phyloP scores from a whole-genome alignment of 1,284 basidiomycete genomes.

The Tetrapyrgos nigripes region DNA sequence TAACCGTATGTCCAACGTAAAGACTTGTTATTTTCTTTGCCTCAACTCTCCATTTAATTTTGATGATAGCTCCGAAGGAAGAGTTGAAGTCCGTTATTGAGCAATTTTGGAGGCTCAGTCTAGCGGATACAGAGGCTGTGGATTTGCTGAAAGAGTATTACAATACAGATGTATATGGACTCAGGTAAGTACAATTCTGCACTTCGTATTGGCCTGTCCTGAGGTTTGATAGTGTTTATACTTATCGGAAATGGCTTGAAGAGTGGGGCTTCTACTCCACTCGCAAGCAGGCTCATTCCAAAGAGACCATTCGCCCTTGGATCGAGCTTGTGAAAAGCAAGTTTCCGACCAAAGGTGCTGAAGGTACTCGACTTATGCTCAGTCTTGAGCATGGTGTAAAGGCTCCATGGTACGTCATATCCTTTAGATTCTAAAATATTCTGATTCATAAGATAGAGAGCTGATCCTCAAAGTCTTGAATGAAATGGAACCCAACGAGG shows the following conservation, averaged over 20 bases:
- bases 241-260: neutral
- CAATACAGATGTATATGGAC: conserved; percentile 16
- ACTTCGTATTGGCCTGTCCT: neutral
- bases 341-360: conserved; percentile 5
- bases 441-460: too few species aligned
- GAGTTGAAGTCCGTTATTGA: neutral
- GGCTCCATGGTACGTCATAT: neutral
- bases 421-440: too few species aligned
- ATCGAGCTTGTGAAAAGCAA: neutral
- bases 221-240: neutral
- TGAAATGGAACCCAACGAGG: conserved; percentile 10
- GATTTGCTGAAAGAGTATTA: conserved; percentile 14
- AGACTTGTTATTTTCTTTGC: too few species aligned
- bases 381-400: neutral
- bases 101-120: conserved; percentile 1
- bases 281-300: neutral
- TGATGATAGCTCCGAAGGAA: neutral
- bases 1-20: too few species aligned
- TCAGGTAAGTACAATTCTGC: conserved; percentile 8
- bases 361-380: neutral
- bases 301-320: neutral
- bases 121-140: conserved; percentile 2
- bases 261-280: conserved; percentile 2
- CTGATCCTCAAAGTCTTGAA: conserved; percentile 8
- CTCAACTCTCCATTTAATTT: too few species aligned